Evolutionary conservation across 2,329 filamentous ascomycete genomes (phyloP).

Genomic region (Pyrenophora teres): DNA sequence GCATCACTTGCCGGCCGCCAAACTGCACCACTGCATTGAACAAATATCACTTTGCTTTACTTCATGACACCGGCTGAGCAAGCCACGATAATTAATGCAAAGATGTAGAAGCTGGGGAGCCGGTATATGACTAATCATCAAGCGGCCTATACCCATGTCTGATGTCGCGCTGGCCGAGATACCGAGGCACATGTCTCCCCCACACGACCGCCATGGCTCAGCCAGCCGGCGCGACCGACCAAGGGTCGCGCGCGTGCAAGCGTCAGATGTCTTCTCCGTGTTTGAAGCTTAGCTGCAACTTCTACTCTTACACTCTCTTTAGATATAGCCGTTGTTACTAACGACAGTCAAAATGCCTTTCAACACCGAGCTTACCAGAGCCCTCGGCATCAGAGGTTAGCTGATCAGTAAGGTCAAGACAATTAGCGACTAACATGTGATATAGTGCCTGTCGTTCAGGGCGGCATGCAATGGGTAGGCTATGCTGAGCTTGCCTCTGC

Average conservation of each 20-base stretch:
- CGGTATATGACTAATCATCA: slow-evolving; percentile 9
- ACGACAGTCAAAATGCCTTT: slow-evolving; percentile 59
- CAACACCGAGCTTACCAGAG: slow-evolving; percentile 66
- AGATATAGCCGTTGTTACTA: background rate
- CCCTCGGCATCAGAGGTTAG: slow-evolving; percentile 60
- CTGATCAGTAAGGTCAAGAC: background rate
- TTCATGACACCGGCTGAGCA: too few relatives aligned
- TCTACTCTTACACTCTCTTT: background rate
- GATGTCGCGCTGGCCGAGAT: slow-evolving; percentile 22
- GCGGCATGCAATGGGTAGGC: slow-evolving; percentile 86
- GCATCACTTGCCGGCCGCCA: too few relatives aligned
- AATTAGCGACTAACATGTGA: slow-evolving; percentile 50
- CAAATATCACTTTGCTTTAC: too few relatives aligned
- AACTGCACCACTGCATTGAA: too few relatives aligned
- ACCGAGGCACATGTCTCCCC: slow-evolving; percentile 38
- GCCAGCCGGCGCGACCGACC: slow-evolving; percentile 18
- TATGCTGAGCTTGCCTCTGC: slow-evolving; percentile 78
- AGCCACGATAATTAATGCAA: too few relatives aligned
- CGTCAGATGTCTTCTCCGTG: slow-evolving; percentile 8
- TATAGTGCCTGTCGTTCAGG: slow-evolving; percentile 78
- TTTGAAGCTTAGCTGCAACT: background rate
- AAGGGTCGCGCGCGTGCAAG: slow-evolving; percentile 13
- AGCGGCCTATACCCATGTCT: slow-evolving; percentile 15
- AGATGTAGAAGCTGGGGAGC: background rate
- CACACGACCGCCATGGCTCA: slow-evolving; percentile 24